Evolutionary conservation across 768 basidiomycete genomes (phyloP).

Genomic region (Boletus insuetus): DNA sequence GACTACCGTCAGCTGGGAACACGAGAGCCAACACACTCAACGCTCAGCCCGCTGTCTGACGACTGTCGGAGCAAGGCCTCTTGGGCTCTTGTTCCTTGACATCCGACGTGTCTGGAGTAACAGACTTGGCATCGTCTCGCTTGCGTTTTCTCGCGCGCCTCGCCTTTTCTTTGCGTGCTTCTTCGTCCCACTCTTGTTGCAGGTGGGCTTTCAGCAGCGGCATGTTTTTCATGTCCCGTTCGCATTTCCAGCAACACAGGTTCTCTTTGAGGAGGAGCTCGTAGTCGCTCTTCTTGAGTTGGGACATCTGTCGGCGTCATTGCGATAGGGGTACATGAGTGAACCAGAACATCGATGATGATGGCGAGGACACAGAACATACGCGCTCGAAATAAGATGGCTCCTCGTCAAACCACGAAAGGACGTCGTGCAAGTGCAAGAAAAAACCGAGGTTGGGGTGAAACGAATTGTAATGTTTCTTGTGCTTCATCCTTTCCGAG

Average conservation of each 20-base stretch:
- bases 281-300: slow-evolving; percentile 50
- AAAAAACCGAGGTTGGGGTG: slow-evolving; percentile 85
- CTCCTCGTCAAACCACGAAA: slow-evolving; percentile 75
- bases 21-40: neutral
- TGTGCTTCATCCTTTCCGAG: slow-evolving; percentile 70
- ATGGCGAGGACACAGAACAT: slow-evolving; percentile 19
- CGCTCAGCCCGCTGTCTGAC: slow-evolving; percentile 1
- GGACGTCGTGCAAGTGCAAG: slow-evolving; percentile 70
- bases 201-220: slow-evolving; percentile 74
- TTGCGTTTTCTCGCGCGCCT: slow-evolving; percentile 43
- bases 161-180: slow-evolving; percentile 41
- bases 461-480: slow-evolving; percentile 92
- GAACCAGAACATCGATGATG: neutral
- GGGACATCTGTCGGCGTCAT: slow-evolving; percentile 43
- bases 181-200: slow-evolving; percentile 65
- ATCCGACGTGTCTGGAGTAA: neutral
- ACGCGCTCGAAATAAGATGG: slow-evolving; percentile 53
- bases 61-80: slow-evolving; percentile 3
- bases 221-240: slow-evolving; percentile 61
- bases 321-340: neutral
- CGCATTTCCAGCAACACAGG: slow-evolving; percentile 72
- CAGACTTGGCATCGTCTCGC: slow-evolving; percentile 7
- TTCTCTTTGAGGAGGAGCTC: slow-evolving; percentile 65
- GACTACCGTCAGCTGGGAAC: neutral
- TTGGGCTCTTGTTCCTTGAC: slow-evolving; percentile 14